Base-by-base conservation (phyloP, 306 rosid species). In the Trichosanthes cucumerina region DNA sequence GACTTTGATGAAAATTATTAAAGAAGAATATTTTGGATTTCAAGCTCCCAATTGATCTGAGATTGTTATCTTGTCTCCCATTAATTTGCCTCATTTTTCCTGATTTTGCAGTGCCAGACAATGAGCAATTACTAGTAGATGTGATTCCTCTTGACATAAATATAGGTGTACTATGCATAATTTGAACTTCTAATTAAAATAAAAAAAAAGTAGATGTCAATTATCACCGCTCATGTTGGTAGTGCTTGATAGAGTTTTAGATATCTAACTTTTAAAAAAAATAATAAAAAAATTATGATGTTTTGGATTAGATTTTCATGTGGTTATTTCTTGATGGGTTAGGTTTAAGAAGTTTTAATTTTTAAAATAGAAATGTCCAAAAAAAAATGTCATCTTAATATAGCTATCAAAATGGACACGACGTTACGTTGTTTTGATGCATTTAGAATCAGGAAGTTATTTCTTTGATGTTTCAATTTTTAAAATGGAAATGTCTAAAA, bases 21-120 rank as follows among this genome's bases (percentile, higher is more conserved):
- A 75, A 75, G 78, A 44, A 75, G 64, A 75, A 75, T 75, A 53
- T 75, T 47, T 75, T 75, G 79, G 64, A 19, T 75, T 75, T 53
- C 15, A 75, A 34, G 31, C 79, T 50, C 79, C 79, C 62, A 75
- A 52, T 31, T 75, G 64, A 75, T 50, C 65, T 75, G 62, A 53
- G 62, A 54, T 75, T 53, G 79, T 75, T 75, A 52, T 34, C 19
- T 75, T 75, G 79, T 75, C 79, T 54, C 79, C 64, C 79, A 53
- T 53, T 65, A 75, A 53, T 75, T 52, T 33, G 31, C 79, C 65
- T 31, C 65, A 75, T 34, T 52, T 49, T 28, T 19, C 23, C 31
- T 47, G 21, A 49, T 52, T 53, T 75, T 53, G 77, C 58, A 72
- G 58, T 26, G 77, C 58, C 57, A 72, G 58, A 39, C 75, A 68